A percentile compares a stretch with the other conserved stretches of the same genome.
phyloP scores from a whole-genome alignment of 257 asterid species.

The Solanum medicagineum region DNA sequence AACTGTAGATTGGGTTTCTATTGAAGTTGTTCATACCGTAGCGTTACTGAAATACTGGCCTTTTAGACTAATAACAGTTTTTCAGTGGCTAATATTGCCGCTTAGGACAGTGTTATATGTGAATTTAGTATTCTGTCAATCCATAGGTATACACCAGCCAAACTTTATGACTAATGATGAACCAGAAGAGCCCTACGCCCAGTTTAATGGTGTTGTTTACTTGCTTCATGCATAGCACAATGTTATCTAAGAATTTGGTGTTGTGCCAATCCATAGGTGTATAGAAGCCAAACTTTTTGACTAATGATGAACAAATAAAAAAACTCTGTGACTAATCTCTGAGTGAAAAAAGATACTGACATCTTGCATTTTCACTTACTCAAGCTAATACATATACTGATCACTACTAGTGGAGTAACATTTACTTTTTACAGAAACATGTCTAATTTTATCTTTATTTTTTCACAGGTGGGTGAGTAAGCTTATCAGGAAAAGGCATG shows the following conservation, averaged over 20 bases:
- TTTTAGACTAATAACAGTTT: not conserved
- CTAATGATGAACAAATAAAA: not conserved
- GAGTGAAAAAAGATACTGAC: not conserved
- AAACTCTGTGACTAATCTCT: not conserved
- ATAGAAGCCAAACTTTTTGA: not conserved
- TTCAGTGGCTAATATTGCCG: not conserved
- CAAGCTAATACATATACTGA: not conserved
- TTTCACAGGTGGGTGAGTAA: slow-evolving; percentile 97
- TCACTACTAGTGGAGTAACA: not conserved
- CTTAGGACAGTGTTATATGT: not conserved
- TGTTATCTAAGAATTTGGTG: not conserved
- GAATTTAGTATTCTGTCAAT: not conserved
- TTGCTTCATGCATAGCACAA: not conserved
- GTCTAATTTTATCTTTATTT: slow-evolving; percentile 2
- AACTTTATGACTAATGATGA: not conserved
- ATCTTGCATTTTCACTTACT: not conserved
- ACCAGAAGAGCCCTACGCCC: not conserved
- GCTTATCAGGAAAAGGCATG: slow-evolving; percentile 90
- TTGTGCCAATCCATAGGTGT: not conserved
- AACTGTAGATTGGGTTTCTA: not conserved
- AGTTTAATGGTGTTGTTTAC: not conserved
- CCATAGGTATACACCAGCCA: not conserved
- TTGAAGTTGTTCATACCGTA: not conserved
- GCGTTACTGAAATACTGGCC: not conserved
- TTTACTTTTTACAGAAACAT: not conserved